Base-by-base conservation (phyloP, 371 early-diverging fungal species). In the Zychaea mexicana region DNA sequence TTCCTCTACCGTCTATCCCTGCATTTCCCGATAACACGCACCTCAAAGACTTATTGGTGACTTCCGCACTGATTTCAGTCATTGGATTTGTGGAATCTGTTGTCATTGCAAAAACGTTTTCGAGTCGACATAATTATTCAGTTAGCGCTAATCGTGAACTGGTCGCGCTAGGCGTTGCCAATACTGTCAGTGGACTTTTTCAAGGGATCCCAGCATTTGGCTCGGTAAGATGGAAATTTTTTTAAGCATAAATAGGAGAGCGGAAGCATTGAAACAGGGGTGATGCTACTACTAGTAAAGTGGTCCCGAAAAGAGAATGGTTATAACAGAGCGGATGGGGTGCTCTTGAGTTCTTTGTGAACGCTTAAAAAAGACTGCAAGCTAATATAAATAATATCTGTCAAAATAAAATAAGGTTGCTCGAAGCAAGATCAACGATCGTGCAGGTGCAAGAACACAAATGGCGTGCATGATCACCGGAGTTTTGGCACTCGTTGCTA, bases 31-130 rank as follows among this genome's bases (percentile, higher is more conserved):
- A 75, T 2, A 67, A 81, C 27, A 74, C 83, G 7, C 84, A 88
- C 56, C 64, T 94, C 75, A 85, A 89, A 69, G 89, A 86, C 63
- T 36, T 82, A 19, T 57, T 79, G 33, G 69, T 82, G 17, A 79
- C 76, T 0, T 66, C 95, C 2, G 89, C 94, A 27, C 81, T 95
- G 60, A 94, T 96, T 62, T 84, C 96, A 21, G 85, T 94, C 66
- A 93, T 96, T 70, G 98, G 98, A 1, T 96, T 96, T 72, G 96
- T 98, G n/a, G 97, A 97, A 75, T 90, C 93, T 7, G 90, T 96
- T 59, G 94, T 91, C 15, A 91, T 94, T 30, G 90, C 94, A 15
- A 94, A 96, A 69, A 93, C 92, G 10, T 97, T 92, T 67, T 93
- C 96, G 0, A 87, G 86, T 52, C 84, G 89, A 60, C 89, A 96